Evolutionary conservation across 2,329 filamentous ascomycete species (phyloP).

Genomic region (Alternaria gansuensis): DNA sequence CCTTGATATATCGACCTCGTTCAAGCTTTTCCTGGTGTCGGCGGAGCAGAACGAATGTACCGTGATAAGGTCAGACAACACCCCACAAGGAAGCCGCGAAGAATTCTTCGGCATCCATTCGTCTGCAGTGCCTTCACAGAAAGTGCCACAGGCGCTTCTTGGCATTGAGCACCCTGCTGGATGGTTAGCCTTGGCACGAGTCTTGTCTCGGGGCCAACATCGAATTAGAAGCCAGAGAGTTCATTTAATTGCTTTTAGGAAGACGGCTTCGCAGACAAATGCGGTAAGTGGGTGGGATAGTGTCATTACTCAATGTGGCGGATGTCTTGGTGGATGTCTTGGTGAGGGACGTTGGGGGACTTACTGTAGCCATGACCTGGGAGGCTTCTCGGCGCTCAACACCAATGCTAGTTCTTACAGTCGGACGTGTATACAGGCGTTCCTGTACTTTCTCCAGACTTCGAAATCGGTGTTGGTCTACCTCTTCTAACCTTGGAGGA

Average conservation of each 20-base stretch:
- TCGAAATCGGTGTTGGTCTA: background rate
- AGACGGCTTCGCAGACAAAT: constrained; percentile 7
- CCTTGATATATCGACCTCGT: constrained; percentile 32
- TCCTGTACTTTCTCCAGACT: background rate
- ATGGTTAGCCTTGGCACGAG: constrained; percentile 26
- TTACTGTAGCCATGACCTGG: constrained; percentile 1
- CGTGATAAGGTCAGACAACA: constrained; percentile 26
- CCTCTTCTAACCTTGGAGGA: background rate
- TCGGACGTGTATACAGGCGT: background rate
- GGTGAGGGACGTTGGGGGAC: constrained; percentile 24
- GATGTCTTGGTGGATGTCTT: constrained; percentile 38
- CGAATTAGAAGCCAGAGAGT: constrained; percentile 20
- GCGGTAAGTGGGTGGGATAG: constrained; percentile 15
- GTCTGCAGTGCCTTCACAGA: constrained; percentile 5
- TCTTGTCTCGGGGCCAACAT: constrained; percentile 22
- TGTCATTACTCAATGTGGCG: constrained; percentile 12
- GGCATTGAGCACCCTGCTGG: constrained; percentile 47
- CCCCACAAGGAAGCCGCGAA: constrained; percentile 16
- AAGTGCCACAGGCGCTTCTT: constrained; percentile 25
- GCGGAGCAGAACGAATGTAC: constrained; percentile 22
- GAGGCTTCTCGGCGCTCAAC: constrained; percentile 1
- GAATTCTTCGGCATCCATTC: constrained; percentile 23
- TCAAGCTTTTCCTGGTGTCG: constrained; percentile 11
- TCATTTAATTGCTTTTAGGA: constrained; percentile 5
- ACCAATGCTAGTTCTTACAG: constrained; percentile 3